Evolutionary conservation across 306 rosid genomes (phyloP), one percentile per base, ranked within the genome.

Genomic region (Cicer chorassanicum): DNA sequence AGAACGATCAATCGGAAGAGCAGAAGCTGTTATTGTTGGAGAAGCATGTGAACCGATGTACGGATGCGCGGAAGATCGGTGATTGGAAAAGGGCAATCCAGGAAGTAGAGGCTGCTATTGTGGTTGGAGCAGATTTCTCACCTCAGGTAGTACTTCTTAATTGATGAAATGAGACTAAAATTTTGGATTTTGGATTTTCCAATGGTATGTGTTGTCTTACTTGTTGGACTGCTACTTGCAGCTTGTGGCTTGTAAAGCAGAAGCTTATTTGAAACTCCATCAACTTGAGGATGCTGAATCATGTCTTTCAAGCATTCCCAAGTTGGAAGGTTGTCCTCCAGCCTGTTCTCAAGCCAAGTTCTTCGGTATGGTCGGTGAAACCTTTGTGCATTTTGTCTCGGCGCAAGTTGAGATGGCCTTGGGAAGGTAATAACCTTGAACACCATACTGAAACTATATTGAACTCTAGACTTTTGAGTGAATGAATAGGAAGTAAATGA

Each of bases 371-470:
- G 68, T 88, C 42, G 87, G 89, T 9, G 96, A 89, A 84, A 88
- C 98, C 68, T 93, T 88, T 63, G 89, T 93, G 61, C 84, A 73
- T 78, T 88, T 77, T 75, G 92, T 91, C 10, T 76, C 79, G 4
- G 90, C 98, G 13, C 91, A 89, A 84, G 86, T 91, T 60, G 96
- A 93, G 66, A 91, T 91, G 98, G 97, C 98, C 36, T n/a, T 88
- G 15, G 98, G 98, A 86, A 93, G 96, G 98, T 93, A 87, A 72
- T 61, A 5, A 43, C 42, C 15, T 53, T 60, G 54, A 59, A 65
- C 62, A 44, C 45, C 19, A 34, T 54, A 63, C 18, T 24, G 63
- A 65, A 53, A 44, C 55, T 43, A 34, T 36, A 6, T 19, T 6
- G 18, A 73, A 48, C 60, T 75, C 39, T 68, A 73, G 42, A 68